Conservation (phyloP, 164 flowering plant species). For the Kingdonia uniflora region DNA sequence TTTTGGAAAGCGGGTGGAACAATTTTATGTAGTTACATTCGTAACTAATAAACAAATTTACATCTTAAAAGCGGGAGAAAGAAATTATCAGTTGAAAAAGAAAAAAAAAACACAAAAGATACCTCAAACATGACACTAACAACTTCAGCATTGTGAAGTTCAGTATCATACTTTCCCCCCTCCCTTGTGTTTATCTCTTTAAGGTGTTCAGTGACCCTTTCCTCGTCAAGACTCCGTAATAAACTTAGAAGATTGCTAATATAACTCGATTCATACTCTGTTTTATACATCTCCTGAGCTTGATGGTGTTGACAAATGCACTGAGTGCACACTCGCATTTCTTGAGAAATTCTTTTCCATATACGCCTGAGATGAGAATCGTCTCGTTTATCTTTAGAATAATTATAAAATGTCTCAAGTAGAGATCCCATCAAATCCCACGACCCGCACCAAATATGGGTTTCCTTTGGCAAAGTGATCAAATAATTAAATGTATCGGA, state of each 20-base stretch:
- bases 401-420: slow-evolving; percentile 75
- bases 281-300: slow-evolving; percentile 55
- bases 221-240: slow-evolving; percentile 67
- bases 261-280: slow-evolving; percentile 55
- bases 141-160: slow-evolving; percentile 47
- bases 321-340: slow-evolving; percentile 65
- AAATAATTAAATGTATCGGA: slow-evolving; percentile 63
- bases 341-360: slow-evolving; percentile 67
- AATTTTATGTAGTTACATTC: too few relatives aligned
- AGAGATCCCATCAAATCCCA: slow-evolving; percentile 88
- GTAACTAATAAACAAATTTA: background rate
- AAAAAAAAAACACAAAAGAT: slow-evolving; percentile 2
- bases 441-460: slow-evolving; percentile 76
- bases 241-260: slow-evolving; percentile 67
- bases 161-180: slow-evolving; percentile 33
- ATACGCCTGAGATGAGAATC: slow-evolving; percentile 67
- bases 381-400: slow-evolving; percentile 40
- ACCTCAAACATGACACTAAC: slow-evolving; percentile 89
- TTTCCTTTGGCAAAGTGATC: slow-evolving; percentile 41
- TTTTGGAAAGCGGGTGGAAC: too few relatives aligned
- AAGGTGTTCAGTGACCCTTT: slow-evolving; percentile 59
- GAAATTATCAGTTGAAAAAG: background rate
- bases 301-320: slow-evolving; percentile 87
- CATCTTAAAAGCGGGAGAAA: background rate
- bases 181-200: slow-evolving; percentile 48